Conservation (phyloP, 306 rosid species). For the Erythrophleum fordii region DNA sequence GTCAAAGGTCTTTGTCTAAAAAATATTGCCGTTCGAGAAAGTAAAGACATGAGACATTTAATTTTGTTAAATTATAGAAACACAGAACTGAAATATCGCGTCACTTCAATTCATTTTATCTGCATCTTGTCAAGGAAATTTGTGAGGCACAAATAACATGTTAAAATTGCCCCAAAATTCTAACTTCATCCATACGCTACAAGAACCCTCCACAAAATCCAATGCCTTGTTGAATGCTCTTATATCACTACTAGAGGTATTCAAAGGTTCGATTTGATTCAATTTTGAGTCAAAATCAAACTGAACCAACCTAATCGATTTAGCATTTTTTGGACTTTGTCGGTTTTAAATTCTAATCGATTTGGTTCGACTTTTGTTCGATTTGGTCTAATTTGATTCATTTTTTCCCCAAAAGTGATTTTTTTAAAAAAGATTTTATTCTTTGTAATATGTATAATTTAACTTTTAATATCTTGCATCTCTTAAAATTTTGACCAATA, state of each 20-base stretch:
- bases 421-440: no score
- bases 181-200: neutral
- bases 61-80: neutral
- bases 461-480: no score
- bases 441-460: no score
- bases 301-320: no score
- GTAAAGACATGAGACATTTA: neutral
- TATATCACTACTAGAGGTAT: neutral
- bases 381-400: no score
- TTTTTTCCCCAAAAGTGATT: no score
- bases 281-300: no score
- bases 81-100: neutral
- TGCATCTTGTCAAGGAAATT: neutral
- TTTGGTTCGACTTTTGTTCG: no score
- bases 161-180: neutral
- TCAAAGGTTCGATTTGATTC: no score
- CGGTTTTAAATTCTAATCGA: no score
- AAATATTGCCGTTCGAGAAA: neutral
- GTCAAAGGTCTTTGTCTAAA: neutral
- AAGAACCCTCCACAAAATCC: neutral
- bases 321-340: no score
- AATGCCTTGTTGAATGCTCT: neutral
- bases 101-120: neutral
- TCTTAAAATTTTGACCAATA: no score
- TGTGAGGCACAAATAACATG: neutral